Conservation (phyloP, 106 monocot genomes). For the Dendrobium huoshanense region DNA sequence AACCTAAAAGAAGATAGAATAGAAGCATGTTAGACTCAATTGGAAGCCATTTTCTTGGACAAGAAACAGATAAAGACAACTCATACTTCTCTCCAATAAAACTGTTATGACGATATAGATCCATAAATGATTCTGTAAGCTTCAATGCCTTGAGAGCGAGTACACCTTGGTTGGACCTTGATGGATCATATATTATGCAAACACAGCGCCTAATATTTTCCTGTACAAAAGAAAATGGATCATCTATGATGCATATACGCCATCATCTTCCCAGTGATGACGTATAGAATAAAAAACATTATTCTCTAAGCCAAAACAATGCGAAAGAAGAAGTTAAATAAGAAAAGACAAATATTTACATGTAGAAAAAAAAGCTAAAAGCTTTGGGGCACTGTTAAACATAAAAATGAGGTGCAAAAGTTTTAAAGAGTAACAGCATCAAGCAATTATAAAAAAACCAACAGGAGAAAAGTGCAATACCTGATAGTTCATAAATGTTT, state of each 20-base stretch:
- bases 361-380: background rate
- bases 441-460: background rate
- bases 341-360: background rate
- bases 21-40: background rate
- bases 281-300: too few species aligned
- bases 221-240: conserved; percentile 29
- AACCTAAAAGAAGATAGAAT: conserved; percentile 32
- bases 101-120: conserved; percentile 54
- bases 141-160: conserved; percentile 70
- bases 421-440: background rate
- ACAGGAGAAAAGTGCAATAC: conserved; percentile 14
- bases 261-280: background rate
- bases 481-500: conserved; percentile 81
- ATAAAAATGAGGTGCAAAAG: background rate
- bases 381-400: background rate
- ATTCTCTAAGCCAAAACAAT: background rate
- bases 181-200: conserved; percentile 94
- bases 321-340: background rate
- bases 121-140: conserved; percentile 75
- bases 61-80: background rate
- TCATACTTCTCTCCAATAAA: conserved; percentile 89
- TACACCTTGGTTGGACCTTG: conserved; percentile 64
- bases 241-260: background rate
- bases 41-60: background rate
- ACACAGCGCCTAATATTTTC: conserved; percentile 96